These are phyloP conservation scores for Amphicarpaea edgeworthii DNA, from an alignment of 306 rosid genomes.

Conservation along the genomic window DNA sequence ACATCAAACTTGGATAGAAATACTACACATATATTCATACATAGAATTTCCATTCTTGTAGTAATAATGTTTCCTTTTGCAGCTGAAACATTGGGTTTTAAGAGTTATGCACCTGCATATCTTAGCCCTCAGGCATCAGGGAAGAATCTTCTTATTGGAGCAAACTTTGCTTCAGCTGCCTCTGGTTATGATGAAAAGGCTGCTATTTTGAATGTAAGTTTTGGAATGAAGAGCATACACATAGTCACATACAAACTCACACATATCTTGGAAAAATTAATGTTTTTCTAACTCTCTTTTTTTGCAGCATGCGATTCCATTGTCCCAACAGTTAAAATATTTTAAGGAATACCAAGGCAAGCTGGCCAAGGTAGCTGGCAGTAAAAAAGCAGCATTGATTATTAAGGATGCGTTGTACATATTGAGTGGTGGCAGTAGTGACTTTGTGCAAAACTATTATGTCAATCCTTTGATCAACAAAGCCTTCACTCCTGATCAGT, in stretches of 20 bases:
- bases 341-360: slow-evolving; percentile 77
- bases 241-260: background rate
- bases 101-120: slow-evolving; percentile 73
- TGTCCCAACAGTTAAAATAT: slow-evolving; percentile 67
- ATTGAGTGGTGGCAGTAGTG: slow-evolving; percentile 80
- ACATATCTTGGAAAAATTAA: background rate
- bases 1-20: slow-evolving; percentile 4
- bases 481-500: slow-evolving; percentile 71
- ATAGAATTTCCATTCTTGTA: slow-evolving; percentile 25
- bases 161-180: slow-evolving; percentile 92
- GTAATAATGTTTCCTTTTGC: slow-evolving; percentile 40
- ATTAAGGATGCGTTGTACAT: slow-evolving; percentile 70
- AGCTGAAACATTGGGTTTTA: slow-evolving; percentile 85
- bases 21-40: background rate
- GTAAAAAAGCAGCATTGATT: slow-evolving; percentile 64
- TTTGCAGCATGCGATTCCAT: slow-evolving; percentile 79
- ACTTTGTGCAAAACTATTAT: slow-evolving; percentile 84
- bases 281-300: background rate
- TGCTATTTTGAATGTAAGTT: slow-evolving; percentile 66
- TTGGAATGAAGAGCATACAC: background rate
- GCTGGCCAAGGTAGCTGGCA: slow-evolving; percentile 77
- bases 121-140: slow-evolving; percentile 95
- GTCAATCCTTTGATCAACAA: slow-evolving; percentile 70
- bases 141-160: slow-evolving; percentile 82
- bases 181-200: slow-evolving; percentile 89